These are phyloP conservation scores for Fraxinus greggii DNA, from an alignment of 305 asterid species.

Conservation along the genomic window DNA sequence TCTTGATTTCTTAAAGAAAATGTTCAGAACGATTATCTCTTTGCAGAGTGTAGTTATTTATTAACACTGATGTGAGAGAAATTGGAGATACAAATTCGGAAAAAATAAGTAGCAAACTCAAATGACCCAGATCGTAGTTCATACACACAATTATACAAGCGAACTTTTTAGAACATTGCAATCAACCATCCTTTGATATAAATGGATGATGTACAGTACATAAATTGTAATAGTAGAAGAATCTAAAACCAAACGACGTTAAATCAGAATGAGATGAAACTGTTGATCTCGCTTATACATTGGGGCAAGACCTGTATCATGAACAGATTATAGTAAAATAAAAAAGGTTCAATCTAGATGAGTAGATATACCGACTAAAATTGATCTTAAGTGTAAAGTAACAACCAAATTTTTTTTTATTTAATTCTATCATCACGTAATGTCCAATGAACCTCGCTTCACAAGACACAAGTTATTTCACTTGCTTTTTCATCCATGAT, in stretches of 20 bases:
- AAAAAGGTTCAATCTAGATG: neutral
- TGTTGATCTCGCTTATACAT: neutral
- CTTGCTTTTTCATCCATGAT: neutral
- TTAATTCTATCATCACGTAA: neutral
- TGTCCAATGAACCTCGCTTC: neutral
- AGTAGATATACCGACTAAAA: neutral
- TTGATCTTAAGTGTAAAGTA: neutral
- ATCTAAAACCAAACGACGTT: no score
- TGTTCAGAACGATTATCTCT: neutral
- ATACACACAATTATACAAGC: neutral
- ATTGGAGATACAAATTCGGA: neutral
- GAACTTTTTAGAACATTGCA: neutral
- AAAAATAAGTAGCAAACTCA: neutral
- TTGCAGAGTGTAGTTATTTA: neutral
- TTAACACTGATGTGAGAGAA: neutral
- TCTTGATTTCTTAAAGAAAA: neutral
- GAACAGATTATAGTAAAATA: neutral
- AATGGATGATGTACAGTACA: no score
- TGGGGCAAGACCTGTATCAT: neutral
- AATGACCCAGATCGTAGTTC: neutral
- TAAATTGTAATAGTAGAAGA: neutral
- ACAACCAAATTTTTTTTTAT: no score
- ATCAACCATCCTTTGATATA: no score
- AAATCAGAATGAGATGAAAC: neutral
- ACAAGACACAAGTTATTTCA: neutral